A percentile compares a stretch with the other conserved stretches of the same genome.
Evolutionary conservation across 2,329 filamentous ascomycete species (phyloP).

Genomic region (Ceratocystis albifundus): DNA sequence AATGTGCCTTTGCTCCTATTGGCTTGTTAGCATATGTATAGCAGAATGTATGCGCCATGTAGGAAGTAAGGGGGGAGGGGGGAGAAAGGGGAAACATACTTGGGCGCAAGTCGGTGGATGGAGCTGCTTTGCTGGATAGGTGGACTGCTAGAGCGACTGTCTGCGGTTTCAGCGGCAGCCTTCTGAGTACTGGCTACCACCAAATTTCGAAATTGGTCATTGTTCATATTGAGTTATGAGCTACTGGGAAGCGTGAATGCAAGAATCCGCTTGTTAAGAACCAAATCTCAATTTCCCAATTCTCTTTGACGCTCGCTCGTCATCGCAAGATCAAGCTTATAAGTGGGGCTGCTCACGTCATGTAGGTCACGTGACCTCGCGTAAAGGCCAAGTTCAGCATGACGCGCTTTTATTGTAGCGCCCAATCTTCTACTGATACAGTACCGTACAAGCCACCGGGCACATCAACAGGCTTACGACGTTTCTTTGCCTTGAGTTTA

Average conservation of each 20-base stretch:
- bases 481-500: no score
- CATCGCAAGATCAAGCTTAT: neutral
- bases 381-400: constrained; percentile 6
- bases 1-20: neutral
- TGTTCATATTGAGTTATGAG: constrained; percentile 57
- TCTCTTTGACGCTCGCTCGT: neutral
- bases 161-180: constrained; percentile 28
- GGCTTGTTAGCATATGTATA: neutral
- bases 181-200: constrained; percentile 43
- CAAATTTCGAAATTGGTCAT: constrained; percentile 82
- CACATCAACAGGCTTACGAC: no score
- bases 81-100: constrained; percentile 38
- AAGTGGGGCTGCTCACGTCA: constrained; percentile 14
- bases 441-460: neutral
- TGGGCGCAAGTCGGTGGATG: constrained; percentile 15
- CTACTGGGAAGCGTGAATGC: no score
- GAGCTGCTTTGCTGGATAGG: neutral
- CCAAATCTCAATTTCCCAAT: no score
- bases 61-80: neutral
- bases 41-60: neutral
- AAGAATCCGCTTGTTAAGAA: no score
- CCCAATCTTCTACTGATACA: neutral
- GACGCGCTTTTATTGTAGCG: neutral
- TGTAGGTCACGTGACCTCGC: constrained; percentile 16
- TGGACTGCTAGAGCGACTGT: neutral